A percentile compares a stretch with the other conserved stretches of the same genome.
These are phyloP conservation scores for Xylaria sp. DNA, from an alignment of 2,329 filamentous ascomycete genomes.

Conservation along the genomic window DNA sequence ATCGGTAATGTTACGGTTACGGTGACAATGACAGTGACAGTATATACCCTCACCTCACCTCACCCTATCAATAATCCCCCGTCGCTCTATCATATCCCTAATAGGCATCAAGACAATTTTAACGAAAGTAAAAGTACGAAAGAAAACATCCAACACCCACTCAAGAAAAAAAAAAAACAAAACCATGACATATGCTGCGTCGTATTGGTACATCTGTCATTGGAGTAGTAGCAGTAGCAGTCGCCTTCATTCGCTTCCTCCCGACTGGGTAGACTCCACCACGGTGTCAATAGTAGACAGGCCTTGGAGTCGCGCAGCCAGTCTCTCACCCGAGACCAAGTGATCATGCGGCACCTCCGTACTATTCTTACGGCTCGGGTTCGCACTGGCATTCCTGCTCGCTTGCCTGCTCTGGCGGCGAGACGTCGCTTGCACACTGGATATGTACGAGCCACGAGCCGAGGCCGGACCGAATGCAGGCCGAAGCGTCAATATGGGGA, in stretches of 20 bases:
- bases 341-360: conserved; percentile 13
- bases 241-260: neutral
- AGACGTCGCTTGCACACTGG: conserved; percentile 25
- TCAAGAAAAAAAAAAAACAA: neutral
- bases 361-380: conserved; percentile 24
- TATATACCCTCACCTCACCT: too few relatives aligned
- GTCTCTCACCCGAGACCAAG: conserved; percentile 17
- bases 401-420: conserved; percentile 24
- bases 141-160: neutral
- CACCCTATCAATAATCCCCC: too few relatives aligned
- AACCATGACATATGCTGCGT: neutral
- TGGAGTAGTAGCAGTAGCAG: too few relatives aligned
- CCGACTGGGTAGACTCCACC: conserved; percentile 2
- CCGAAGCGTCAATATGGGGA: neutral
- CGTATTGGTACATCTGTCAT: neutral
- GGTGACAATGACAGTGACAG: too few relatives aligned
- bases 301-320: conserved; percentile 21
- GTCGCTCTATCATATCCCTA: neutral
- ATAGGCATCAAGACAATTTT: neutral
- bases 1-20: too few relatives aligned
- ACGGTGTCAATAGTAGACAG: conserved; percentile 23
- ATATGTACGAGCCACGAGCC: conserved; percentile 27
- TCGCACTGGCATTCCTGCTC: conserved; percentile 20
- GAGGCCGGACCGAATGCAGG: conserved; percentile 20
- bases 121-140: neutral